These are phyloP conservation scores for Ambrosia trifida DNA, from an alignment of 129 eudicot species.

Conservation along the genomic window DNA sequence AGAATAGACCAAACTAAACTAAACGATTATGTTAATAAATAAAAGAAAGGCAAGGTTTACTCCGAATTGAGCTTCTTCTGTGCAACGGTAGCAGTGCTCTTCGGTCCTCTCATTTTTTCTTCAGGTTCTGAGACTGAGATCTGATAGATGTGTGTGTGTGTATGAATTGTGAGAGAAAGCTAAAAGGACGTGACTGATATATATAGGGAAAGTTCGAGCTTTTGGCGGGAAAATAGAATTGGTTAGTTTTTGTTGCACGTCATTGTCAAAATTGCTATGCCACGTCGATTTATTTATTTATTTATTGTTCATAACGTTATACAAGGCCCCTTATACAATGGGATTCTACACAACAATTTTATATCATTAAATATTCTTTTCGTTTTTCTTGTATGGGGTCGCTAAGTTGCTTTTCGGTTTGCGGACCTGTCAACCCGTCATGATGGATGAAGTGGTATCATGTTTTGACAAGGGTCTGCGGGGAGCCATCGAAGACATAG, in stretches of 20 bases:
- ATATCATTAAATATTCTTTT: too few relatives aligned
- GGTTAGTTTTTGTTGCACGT: conserved; percentile 9
- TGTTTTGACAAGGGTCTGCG: too few relatives aligned
- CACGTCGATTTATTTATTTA: not conserved
- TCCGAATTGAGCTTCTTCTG: conserved; percentile 37
- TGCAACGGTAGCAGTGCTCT: conserved; percentile 30
- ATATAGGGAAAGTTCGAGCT: not conserved
- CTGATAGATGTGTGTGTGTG: conserved; percentile 16
- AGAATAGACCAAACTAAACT: not conserved
- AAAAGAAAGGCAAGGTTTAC: conserved; percentile 20
- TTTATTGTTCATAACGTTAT: not conserved
- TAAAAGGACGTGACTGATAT: conserved; percentile 8
- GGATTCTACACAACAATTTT: not conserved
- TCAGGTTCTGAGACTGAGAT: conserved; percentile 14
- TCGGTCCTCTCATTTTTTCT: conserved; percentile 40
- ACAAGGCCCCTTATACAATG: too few relatives aligned
- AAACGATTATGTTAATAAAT: not conserved
- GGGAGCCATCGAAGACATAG: too few relatives aligned
- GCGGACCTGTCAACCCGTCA: too few relatives aligned
- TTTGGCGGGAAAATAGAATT: conserved; percentile 16
- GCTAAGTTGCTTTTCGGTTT: too few relatives aligned
- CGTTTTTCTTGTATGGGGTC: too few relatives aligned
- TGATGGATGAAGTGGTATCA: too few relatives aligned
- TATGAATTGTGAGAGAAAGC: conserved; percentile 4
- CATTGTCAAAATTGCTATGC: not conserved